phyloP scores from a whole-genome alignment of 2,329 filamentous ascomycete species.

The Epichloe uncinata region DNA sequence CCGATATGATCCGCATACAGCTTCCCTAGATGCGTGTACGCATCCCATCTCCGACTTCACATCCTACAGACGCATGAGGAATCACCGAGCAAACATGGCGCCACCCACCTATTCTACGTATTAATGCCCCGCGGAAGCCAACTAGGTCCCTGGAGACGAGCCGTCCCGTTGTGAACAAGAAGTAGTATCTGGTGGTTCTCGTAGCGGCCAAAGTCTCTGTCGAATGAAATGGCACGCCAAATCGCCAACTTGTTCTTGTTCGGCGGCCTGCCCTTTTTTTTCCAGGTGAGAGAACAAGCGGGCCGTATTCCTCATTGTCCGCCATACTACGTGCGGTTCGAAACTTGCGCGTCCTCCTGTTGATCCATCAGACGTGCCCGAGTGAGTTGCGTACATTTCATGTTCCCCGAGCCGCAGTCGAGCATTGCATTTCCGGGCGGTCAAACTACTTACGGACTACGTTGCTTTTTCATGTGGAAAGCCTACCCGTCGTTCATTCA shows the following conservation, averaged over 20 bases:
- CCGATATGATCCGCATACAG: not conserved
- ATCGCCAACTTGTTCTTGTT: too few relatives aligned
- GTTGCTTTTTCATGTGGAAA: too few relatives aligned
- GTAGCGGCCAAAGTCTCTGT: not conserved
- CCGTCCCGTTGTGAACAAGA: not conserved
- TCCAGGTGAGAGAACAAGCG: not conserved
- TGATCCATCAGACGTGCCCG: not conserved
- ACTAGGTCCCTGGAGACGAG: slow-evolving; percentile 2
- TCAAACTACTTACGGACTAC: not conserved
- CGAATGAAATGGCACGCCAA: too few relatives aligned
- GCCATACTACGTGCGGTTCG: not conserved
- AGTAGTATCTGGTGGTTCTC: not conserved
- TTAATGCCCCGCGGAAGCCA: not conserved
- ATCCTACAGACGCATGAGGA: not conserved
- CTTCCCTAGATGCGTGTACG: not conserved
- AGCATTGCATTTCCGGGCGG: not conserved
- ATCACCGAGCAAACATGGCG: not conserved
- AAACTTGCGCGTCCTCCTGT: not conserved
- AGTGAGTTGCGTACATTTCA: not conserved
- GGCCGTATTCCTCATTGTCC: too few relatives aligned
- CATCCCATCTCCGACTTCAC: not conserved
- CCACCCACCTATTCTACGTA: not conserved
- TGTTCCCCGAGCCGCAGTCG: not conserved
- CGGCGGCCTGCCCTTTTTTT: too few relatives aligned
- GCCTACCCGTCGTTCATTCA: too few relatives aligned